These are phyloP conservation scores for Fragaria ananassa DNA, from an alignment of 306 rosid genomes.

Conservation along the genomic window DNA sequence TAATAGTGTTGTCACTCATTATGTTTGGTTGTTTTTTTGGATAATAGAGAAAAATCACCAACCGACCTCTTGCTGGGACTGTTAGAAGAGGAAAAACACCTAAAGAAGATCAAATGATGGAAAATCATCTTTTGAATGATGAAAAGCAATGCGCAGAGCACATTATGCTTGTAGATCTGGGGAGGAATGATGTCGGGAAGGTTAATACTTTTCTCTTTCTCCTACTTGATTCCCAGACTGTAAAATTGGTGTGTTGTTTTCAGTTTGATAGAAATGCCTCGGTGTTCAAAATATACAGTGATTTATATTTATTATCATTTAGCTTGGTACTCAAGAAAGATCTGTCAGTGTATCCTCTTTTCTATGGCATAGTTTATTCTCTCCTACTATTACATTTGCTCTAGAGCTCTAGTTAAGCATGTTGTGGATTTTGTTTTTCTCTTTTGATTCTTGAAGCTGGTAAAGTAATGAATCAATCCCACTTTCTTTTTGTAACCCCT, in stretches of 20 bases:
- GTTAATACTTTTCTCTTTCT: constrained; percentile 38
- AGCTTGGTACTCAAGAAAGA: not conserved
- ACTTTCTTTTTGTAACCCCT: not conserved
- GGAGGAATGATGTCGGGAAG: constrained; percentile 98
- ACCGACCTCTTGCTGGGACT: constrained; percentile 97
- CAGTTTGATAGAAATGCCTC: not conserved
- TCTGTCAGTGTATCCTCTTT: not conserved
- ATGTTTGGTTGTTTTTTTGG: constrained; percentile 32
- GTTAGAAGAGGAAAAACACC: constrained; percentile 87
- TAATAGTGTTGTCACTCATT: not conserved
- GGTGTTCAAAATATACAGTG: not conserved
- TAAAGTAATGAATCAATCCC: not conserved
- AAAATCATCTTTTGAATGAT: constrained; percentile 75
- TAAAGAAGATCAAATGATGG: constrained; percentile 75
- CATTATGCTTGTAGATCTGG: constrained; percentile 91
- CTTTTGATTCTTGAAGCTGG: not conserved
- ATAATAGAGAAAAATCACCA: constrained; percentile 64
- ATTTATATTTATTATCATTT: not conserved
- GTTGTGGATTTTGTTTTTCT: not conserved
- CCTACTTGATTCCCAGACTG: not conserved
- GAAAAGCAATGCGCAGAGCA: constrained; percentile 94
- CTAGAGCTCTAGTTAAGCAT: not conserved
- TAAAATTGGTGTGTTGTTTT: not conserved
- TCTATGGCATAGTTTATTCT: not conserved
- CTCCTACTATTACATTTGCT: not conserved